phyloP scores from a whole-genome alignment of 2,329 filamentous ascomycete genomes.

The Exophiala sp. region DNA sequence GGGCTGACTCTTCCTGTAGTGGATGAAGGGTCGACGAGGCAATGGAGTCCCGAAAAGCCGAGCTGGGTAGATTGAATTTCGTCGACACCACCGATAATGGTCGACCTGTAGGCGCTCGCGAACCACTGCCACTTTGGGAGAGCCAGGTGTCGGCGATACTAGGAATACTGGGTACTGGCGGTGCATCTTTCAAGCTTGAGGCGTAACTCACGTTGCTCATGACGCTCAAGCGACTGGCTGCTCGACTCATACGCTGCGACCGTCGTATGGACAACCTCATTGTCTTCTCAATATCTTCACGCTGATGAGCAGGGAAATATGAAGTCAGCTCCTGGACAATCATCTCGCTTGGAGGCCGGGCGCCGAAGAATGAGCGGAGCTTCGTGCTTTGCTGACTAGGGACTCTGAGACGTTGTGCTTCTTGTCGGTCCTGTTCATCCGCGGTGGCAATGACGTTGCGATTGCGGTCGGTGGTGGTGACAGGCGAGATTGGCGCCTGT shows the following conservation, averaged over 20 bases:
- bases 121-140: conserved; percentile 51
- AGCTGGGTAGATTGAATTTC: conserved; percentile 52
- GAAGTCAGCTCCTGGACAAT: conserved; percentile 94
- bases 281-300: conserved; percentile 91
- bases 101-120: conserved; percentile 43
- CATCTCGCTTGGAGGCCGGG: conserved; percentile 89
- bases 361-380: conserved; percentile 68
- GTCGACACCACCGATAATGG: conserved; percentile 53
- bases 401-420: conserved; percentile 25
- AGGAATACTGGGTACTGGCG: conserved; percentile 81
- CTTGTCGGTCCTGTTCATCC: conserved; percentile 45
- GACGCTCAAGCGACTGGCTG: conserved; percentile 87
- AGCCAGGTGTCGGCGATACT: conserved; percentile 75
- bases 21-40: conserved; percentile 84
- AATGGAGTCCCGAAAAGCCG: conserved; percentile 75
- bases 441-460: conserved; percentile 35
- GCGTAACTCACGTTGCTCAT: conserved; percentile 90
- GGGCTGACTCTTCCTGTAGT: conserved; percentile 79
- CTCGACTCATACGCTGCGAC: conserved; percentile 83
- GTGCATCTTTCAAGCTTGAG: conserved; percentile 85
- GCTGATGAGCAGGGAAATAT: conserved; percentile 92
- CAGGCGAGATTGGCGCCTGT: conserved; percentile 79
- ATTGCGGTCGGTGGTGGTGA: conserved; percentile 37
- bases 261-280: conserved; percentile 86
- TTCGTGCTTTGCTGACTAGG: conserved; percentile 33